phyloP scores from a whole-genome alignment of 805 yeast species.

The Lachancea waltii region DNA sequence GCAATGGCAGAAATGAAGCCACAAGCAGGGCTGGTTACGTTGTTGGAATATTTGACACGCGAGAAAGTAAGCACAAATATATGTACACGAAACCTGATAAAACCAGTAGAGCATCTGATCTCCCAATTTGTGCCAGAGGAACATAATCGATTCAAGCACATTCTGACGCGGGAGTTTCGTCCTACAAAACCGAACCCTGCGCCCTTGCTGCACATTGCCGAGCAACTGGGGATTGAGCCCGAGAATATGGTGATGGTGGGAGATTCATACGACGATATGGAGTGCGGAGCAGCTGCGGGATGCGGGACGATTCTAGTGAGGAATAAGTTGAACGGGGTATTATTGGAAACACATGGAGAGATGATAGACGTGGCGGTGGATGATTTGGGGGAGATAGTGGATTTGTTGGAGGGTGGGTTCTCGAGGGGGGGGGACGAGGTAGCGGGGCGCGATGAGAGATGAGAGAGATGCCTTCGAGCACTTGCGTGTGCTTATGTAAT shows the following conservation, averaged over 20 bases:
- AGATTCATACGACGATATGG: conserved; percentile 65
- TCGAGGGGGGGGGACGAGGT: too few relatives aligned
- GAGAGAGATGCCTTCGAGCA: neutral
- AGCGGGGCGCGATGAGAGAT: too few relatives aligned
- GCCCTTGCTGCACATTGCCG: conserved; percentile 52
- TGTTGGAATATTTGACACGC: conserved; percentile 33
- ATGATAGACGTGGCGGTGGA: conserved; percentile 19
- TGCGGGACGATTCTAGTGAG: conserved; percentile 48
- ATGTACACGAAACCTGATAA: conserved; percentile 52
- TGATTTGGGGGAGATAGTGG: conserved; percentile 24
- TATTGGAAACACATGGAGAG: conserved; percentile 34
- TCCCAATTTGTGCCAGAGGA: conserved; percentile 37
- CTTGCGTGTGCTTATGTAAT: neutral
- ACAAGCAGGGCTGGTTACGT: conserved; percentile 39
- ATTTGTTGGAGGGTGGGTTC: conserved; percentile 18
- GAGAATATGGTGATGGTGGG: conserved; percentile 59
- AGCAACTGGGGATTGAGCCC: conserved; percentile 42
- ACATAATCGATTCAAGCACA: conserved; percentile 39
- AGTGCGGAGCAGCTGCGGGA: conserved; percentile 59
- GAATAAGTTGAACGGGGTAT: conserved; percentile 44
- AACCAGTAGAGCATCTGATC: conserved; percentile 50
- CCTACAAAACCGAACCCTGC: conserved; percentile 68
- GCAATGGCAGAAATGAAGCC: conserved; percentile 58
- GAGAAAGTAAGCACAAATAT: conserved; percentile 44
- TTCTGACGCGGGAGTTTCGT: conserved; percentile 54